Conservation (phyloP, 176 grass and related monocot genomes). For the Cenchrus americanus region DNA sequence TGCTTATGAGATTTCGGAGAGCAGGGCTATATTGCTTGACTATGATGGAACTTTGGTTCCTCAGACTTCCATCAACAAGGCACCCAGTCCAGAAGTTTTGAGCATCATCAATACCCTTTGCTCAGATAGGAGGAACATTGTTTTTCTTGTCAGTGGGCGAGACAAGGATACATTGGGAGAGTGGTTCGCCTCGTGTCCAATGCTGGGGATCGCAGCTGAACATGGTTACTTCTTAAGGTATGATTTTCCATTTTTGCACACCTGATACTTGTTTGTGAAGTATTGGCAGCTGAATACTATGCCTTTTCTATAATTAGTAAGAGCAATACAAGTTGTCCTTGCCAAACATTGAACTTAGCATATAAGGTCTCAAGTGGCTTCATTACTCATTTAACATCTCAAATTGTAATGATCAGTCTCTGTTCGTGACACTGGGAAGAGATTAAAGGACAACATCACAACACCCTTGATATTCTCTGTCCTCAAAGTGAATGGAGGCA, state of each 20-base stretch:
- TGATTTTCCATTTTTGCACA: conserved; percentile 3
- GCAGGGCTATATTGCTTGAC: conserved; percentile 85
- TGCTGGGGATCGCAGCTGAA: conserved; percentile 83
- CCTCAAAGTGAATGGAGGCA: background rate
- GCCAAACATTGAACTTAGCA: conserved; percentile 26
- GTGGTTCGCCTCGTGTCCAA: conserved; percentile 76
- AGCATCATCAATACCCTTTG: conserved; percentile 82
- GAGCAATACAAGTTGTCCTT: background rate
- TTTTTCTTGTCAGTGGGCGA: conserved; percentile 87
- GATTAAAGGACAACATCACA: background rate
- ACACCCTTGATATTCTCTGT: background rate
- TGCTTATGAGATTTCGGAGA: conserved; percentile 66
- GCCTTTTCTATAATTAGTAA: conserved; percentile 15
- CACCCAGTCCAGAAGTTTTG: conserved; percentile 59
- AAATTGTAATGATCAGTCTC: conserved; percentile 1
- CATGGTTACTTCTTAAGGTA: conserved; percentile 93
- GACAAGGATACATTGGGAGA: conserved; percentile 58
- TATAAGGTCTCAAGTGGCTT: background rate
- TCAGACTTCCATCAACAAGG: conserved; percentile 67
- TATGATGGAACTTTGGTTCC: conserved; percentile 95
- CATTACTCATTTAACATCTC: background rate
- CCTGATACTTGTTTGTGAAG: conserved; percentile 7
- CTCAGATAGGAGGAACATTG: conserved; percentile 67
- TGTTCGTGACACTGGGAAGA: background rate
- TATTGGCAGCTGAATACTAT: background rate